Conservation (phyloP, 1,284 basidiomycete genomes). For the Trichosporon inkin region DNA sequence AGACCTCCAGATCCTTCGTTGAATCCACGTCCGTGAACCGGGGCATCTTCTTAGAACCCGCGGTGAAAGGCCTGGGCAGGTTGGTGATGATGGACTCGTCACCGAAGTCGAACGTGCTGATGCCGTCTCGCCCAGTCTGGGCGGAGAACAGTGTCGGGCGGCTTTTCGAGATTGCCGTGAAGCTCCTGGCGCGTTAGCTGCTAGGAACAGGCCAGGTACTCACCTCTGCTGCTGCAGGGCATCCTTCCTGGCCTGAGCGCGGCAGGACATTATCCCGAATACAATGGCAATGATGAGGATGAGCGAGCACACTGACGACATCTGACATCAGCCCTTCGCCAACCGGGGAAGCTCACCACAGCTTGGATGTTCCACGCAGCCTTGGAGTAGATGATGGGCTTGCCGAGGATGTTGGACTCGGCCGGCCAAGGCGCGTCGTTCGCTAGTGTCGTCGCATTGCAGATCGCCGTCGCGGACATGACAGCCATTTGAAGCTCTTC, state of each 20-base stretch:
- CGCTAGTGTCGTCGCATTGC: neutral
- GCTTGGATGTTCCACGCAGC: constrained; percentile 13
- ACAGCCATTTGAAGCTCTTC: neutral
- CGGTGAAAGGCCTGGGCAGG: neutral
- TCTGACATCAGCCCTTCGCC: constrained; percentile 5
- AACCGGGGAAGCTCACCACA: constrained; percentile 2
- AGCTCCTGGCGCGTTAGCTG: too few relatives aligned
- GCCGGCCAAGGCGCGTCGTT: neutral
- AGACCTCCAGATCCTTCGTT: too few relatives aligned
- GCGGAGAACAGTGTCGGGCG: too few relatives aligned
- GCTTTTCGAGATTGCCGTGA: too few relatives aligned
- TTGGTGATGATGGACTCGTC: constrained; percentile 1
- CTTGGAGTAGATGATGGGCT: constrained; percentile 11
- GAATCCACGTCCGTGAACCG: neutral
- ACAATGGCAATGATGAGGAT: constrained; percentile 10
- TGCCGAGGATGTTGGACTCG: constrained; percentile 2
- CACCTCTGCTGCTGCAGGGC: neutral
- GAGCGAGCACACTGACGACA: constrained; percentile 12
- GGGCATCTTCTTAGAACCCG: neutral
- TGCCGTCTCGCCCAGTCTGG: neutral
- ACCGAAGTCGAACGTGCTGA: neutral
- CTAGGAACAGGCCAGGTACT: too few relatives aligned
- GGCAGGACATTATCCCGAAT: constrained; percentile 15
- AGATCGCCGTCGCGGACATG: neutral
- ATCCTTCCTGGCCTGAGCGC: constrained; percentile 14